phyloP scores from a whole-genome alignment of 176 grass and related monocot species.

The Zizania latifolia region DNA sequence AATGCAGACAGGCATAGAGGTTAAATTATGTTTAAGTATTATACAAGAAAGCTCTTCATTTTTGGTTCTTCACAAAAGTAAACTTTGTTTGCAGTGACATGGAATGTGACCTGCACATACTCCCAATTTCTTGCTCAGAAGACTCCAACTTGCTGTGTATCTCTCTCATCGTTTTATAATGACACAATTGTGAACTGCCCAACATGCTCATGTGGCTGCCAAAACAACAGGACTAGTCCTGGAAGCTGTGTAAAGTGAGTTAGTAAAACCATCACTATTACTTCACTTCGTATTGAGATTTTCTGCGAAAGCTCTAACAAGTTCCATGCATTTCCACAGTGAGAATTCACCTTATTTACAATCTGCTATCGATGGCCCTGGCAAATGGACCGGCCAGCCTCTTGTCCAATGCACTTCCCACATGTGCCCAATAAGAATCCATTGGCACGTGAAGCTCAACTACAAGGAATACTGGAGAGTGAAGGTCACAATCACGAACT shows the following conservation, averaged over 20 bases:
- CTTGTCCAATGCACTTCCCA: constrained; percentile 87
- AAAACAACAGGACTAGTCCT: constrained; percentile 52
- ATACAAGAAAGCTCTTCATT: not conserved
- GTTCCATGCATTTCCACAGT: constrained; percentile 38
- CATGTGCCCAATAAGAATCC: constrained; percentile 87
- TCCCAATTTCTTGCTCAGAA: constrained; percentile 98
- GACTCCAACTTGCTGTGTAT: constrained; percentile 92
- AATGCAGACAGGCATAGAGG: constrained; percentile 8
- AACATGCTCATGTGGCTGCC: constrained; percentile 89
- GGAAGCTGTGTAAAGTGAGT: constrained; percentile 97
- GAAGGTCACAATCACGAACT: constrained; percentile 81
- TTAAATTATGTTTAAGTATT: not conserved
- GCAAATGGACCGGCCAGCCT: constrained; percentile 52
- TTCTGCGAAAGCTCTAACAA: constrained; percentile 17
- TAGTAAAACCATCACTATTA: constrained; percentile 2
- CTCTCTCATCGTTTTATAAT: constrained; percentile 97
- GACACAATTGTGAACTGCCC: constrained; percentile 97
- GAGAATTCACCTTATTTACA: constrained; percentile 71
- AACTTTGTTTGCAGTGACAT: constrained; percentile 69
- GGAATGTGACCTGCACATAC: constrained; percentile 97
- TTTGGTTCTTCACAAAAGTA: constrained; percentile 25
- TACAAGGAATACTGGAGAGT: constrained; percentile 95
- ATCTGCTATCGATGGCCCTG: constrained; percentile 61
- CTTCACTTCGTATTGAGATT: constrained; percentile 2
- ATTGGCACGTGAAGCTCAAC: constrained; percentile 93